Base-by-base conservation (phyloP, 2,329 filamentous ascomycete genomes). In the Periconia macrospinosa region DNA sequence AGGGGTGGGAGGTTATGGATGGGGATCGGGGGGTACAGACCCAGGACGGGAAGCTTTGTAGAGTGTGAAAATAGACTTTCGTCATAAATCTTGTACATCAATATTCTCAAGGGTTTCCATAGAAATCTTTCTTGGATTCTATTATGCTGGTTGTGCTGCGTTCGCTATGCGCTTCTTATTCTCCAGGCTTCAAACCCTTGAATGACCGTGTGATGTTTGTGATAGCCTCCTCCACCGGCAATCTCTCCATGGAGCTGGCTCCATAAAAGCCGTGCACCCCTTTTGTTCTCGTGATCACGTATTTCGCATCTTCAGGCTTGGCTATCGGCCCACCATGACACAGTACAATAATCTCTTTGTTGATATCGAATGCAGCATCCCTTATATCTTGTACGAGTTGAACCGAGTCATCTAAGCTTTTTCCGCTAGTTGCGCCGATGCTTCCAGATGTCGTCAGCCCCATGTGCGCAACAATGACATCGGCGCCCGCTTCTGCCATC, bases 201-300 rank as follows among this genome's bases (percentile, higher is more conserved):
- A 86, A 86, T 15, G 76, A 73, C 59, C 75, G 78, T 3, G 82
- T 83, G 42, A 82, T 83, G 48, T 80, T 78, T 47, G 79, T 83
- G 52, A 90, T 88, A 0, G 87, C 86, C 54, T 81, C 75, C 66
- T 89, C 87, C 11, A 89, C 86, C 0, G 87, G 86, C 56, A 89
- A 70, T 42, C 86, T 75, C 71, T 90, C 87, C 83, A 90, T 87
- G 50, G 83, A 85, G 56, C 85, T 88, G 11, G 87, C 87, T 0
- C 87, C 87, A 62, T 85, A 89, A 69, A 90, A 90, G 0, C 87
- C 87, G 72, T 89, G 86, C n/a, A 89, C 75, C 0, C 86, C 86
- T 40, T 77, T 80, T 1, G 84, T 86, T 59, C 81, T 74, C 19
- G 76, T 76, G 30, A 90, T 75, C 10, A 90, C 81, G 66, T 84